Evolutionary conservation across 2,329 filamentous ascomycete species (phyloP), one percentile per base, ranked within the genome.

Genomic region (Eutypella sp.): DNA sequence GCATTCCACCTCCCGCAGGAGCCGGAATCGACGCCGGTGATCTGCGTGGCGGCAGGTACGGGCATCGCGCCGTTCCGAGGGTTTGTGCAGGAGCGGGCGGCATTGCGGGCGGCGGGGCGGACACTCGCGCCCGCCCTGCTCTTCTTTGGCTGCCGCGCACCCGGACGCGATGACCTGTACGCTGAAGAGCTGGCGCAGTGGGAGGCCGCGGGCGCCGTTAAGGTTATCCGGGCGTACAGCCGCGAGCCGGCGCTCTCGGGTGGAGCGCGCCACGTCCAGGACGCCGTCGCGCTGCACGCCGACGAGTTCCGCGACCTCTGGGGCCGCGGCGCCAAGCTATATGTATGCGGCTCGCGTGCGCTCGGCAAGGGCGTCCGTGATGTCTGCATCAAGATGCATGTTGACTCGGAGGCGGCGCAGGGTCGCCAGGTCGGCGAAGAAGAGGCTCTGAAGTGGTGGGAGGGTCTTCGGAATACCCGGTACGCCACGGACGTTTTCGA

Each of bases 401-500:
- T 67, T n/a, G 55, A 62, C 38, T 50, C 46, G 24, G 46, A 56
- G 24, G 42, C 52, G 7, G 58, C 58, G 23, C 54, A 58, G 1
- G 58, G 49, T 10, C 60, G 59, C 7, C 60, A 65, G 38, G 49
- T 66, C 1, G 63, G 57, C 1, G 63, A 70, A 24, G 70, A 74
- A 45, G 63, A 66, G 45, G 68, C 69, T 1, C 58, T 62, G 44
- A 63, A 62, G 46, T 78, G 72, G 73, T 76, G 77, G 55, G 72
- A 77, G 27, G 66, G 63, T 24, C 54, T 74, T 42, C 61, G 72
- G 47, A 81, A 82, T 46, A 73, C 76, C 61, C 65, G 80, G 22
- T 83, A 77, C 53, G 74, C 76, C 15, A 78, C 74, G 3, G 80
- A 84, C 65, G 79, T 84, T 13, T 84, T 83, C 67, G 75, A 79